Evolutionary conservation across 2,329 filamentous ascomycete genomes (phyloP), one percentile per base, ranked within the genome.

Genomic region (Geosmithia morbida): DNA sequence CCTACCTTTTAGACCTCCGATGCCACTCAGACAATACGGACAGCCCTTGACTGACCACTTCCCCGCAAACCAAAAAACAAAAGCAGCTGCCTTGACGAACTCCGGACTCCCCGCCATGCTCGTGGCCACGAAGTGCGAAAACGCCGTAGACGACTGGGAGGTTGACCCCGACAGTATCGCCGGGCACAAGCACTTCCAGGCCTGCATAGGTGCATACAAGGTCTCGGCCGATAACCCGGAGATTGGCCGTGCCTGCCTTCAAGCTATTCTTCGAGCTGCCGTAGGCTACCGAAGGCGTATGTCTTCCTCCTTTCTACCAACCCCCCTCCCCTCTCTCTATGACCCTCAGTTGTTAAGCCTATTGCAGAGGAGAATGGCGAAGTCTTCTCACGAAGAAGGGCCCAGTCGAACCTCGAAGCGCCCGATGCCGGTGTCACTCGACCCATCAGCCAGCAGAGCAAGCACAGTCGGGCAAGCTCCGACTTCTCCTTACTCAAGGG

Each of bases 101-200:
- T 80, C 83, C 17, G 74, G 75, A 20, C 66, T 94, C 40, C 87
- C 89, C 8, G 84, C 83, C 47, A 74, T 90, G 51, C 75, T 96
- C 41, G 85, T 94, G 46, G 87, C 87, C 48, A 90, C 83, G 62
- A 96, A 96, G 71, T 94, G 87, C 68, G 90, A 96, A 62, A 77
- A 80, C 46, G 80, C 83, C 44, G 77, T 82, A 51, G 74, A 77
- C 49, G 69, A 79, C 50, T 81, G 84, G 57, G 76, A 87, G 59
- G 72, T 94, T 48, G 80, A 90, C 57, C 76, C 83, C 14, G 71
- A 79, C 26, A 74, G 68, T 48, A 73, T 92, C 42, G 68, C 74
- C 44, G 64, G 63, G 49, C 81, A 85, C 57, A 66, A 75, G 45
- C 70, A 76, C 53, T 85, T 84, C 54, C 75, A 83, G 50, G 74